Base-by-base conservation (phyloP, 768 basidiomycete species). In the Agrocybe chaxingu region DNA sequence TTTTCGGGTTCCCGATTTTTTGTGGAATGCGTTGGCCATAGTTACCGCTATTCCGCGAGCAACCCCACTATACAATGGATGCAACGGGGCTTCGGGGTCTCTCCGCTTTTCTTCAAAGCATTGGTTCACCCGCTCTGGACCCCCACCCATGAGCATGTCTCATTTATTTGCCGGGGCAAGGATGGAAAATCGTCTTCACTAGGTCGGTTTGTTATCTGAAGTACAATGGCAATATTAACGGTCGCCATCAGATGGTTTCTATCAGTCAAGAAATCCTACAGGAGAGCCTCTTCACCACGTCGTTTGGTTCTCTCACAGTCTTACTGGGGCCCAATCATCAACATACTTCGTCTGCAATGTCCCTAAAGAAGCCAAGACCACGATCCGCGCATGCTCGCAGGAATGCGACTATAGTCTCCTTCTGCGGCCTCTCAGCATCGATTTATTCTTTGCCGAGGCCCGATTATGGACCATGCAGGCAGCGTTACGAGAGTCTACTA, bases 241-340 rank as follows among this genome's bases (percentile, higher is more conserved):
- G 24, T 5, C 24, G 3, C 24, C 24, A 9, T n/a, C 13, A 48
- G 47, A 48, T 18, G 47, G 47, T 12, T 39, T 48, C 16, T 48
- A 48, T 30, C 47, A 48, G 18, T 38, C 47, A 5, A 31, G 38
- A 2, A 40, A 48, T 12, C 38, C 34, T 1, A 16, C 37, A 16
- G 38, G 29, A 32, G 24, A 18, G 16, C 47, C 47, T 29, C 12
- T 40, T 18, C 29, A 18, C 6, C 47, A 37, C 24, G 38, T 37
- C 11, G 37, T 39, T 4, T 50, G 48, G 48, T 50, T 42, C 33
- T 50, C 48, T n/a, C 48, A 50, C 8, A 24, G 41, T 18, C 36
- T 50, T n/a, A 10, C 16, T 8, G 9, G 16, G 24, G 41, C 31
- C 10, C 33, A 19, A 4, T 31, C 12, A 6, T 42, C 48, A 34